Conservation (phyloP, 2,329 filamentous ascomycete genomes). For the Neonectria ditissima region DNA sequence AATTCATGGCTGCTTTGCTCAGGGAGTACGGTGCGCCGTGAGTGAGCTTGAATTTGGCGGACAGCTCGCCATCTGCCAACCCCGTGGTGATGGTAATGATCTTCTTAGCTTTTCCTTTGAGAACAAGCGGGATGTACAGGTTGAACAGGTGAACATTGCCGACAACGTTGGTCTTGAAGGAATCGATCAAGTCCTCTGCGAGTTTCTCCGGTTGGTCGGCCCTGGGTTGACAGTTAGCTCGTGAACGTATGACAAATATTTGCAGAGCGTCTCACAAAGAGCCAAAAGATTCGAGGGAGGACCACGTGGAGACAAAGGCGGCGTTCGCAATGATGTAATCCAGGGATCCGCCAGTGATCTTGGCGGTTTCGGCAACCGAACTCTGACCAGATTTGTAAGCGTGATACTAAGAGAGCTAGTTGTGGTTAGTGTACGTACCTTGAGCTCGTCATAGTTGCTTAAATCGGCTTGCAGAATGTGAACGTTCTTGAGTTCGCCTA, state of each 20-base stretch:
- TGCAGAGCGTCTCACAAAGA: not conserved
- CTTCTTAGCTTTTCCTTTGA: conserved; percentile 64
- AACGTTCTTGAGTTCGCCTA: conserved; percentile 42
- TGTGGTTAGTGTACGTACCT: conserved; percentile 3
- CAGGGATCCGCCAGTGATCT: conserved; percentile 52
- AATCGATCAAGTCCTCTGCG: conserved; percentile 17
- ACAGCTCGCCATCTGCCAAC: conserved; percentile 58
- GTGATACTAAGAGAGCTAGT: not conserved
- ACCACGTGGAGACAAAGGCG: not conserved
- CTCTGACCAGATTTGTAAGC: not conserved
- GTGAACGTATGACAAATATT: not conserved
- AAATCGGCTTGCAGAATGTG: conserved; percentile 23
- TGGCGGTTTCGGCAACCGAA: conserved; percentile 45
- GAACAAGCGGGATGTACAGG: conserved; percentile 64
- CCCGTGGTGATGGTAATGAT: conserved; percentile 63
- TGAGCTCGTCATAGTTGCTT: conserved; percentile 24
- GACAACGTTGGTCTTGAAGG: conserved; percentile 61
- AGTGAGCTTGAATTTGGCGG: conserved; percentile 52
- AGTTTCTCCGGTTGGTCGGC: conserved; percentile 15
- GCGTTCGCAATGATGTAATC: conserved; percentile 66
- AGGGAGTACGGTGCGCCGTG: conserved; percentile 55
- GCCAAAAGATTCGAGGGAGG: conserved; percentile 1
- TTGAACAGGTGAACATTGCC: conserved; percentile 64
- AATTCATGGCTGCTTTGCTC: conserved; percentile 65
- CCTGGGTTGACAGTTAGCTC: not conserved